Evolutionary conservation across 164 flowering plant genomes (phyloP), one percentile per base, ranked within the genome.

Genomic region (Chimonanthus praecox): DNA sequence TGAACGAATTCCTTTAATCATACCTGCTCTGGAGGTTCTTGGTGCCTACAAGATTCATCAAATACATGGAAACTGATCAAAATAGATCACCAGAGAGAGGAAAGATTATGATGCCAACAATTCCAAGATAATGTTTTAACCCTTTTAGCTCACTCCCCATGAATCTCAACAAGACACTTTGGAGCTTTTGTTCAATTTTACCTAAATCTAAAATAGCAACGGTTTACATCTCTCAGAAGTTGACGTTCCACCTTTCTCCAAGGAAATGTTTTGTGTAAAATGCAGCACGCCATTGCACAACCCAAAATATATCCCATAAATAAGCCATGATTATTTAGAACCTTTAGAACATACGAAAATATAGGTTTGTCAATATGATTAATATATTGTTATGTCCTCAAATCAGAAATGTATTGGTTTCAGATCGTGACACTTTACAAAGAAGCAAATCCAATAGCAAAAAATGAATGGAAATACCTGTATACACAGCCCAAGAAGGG

Each of bases 1-100:
- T 15, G 97, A 88, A 50, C 97, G 94, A 20, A 94, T 75, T 75
- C 97, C 98, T 85, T 92, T 95, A 58, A 92, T 98, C 78, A 95
- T 86, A 80, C 96, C 92, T 78, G 96, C 97, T 81, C 98, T 87
- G n/a, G 97, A 92, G 78, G 92, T 93, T 80, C 99, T 87, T 77
- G 99, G 97, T 64, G 98, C 98, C 99, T 95, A 67, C 68, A 69
- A 9, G 58, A 68, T 71, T 61, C 74, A 80, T 64, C 4, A 7
- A 47, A 66, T 44, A 45, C 47, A 44, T 9, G 47, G 48, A 10
- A 66, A 45, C 45, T 44, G 45, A 8, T 66, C 3, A 20, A 62
- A 4, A 66, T 8, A 45, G 46, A 9, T 45, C 4, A 18, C 46
- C 44, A 65, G 44, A 33, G 7, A 10, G 46, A 62, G 47, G 68